phyloP scores from a whole-genome alignment of 179 eudicot species.

The Dionaea muscipula region DNA sequence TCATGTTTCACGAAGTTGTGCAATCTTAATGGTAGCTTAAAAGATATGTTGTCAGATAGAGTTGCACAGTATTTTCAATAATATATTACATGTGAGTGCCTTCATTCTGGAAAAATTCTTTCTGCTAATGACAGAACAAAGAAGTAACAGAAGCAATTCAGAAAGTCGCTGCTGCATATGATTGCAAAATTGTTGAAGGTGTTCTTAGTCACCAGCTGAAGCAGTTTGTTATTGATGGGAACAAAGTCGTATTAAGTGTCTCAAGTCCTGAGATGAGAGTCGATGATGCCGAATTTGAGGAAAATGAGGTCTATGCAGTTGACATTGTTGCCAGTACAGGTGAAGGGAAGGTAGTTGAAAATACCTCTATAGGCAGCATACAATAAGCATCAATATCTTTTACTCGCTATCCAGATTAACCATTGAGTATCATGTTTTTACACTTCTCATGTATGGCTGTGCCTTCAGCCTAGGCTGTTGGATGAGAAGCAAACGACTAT shows the following conservation, averaged over 20 bases:
- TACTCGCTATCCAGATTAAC: neutral
- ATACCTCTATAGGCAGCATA: neutral
- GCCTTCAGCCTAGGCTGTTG: slow-evolving; percentile 72
- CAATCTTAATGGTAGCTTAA: too few species aligned
- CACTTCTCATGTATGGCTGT: slow-evolving; percentile 1
- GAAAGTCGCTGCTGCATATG: slow-evolving; percentile 94
- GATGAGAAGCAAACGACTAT: slow-evolving; percentile 94
- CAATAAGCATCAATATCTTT: neutral
- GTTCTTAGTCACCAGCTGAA: slow-evolving; percentile 93
- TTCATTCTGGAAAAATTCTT: neutral
- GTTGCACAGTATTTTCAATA: too few species aligned
- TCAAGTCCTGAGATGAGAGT: slow-evolving; percentile 73
- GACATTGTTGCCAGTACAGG: slow-evolving; percentile 92
- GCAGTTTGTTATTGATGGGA: slow-evolving; percentile 96
- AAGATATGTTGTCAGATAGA: too few species aligned
- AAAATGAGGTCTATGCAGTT: slow-evolving; percentile 81
- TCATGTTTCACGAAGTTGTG: too few species aligned
- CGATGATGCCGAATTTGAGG: slow-evolving; percentile 97
- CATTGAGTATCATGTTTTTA: neutral
- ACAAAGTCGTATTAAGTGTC: slow-evolving; percentile 78
- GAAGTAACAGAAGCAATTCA: slow-evolving; percentile 93
- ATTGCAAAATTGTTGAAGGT: slow-evolving; percentile 96
- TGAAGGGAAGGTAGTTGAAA: slow-evolving; percentile 64
- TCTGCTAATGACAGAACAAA: slow-evolving; percentile 47
- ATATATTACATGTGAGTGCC: neutral